Conservation (phyloP, 2,329 filamentous ascomycete species). For the Xylariomycetidae sp. region DNA sequence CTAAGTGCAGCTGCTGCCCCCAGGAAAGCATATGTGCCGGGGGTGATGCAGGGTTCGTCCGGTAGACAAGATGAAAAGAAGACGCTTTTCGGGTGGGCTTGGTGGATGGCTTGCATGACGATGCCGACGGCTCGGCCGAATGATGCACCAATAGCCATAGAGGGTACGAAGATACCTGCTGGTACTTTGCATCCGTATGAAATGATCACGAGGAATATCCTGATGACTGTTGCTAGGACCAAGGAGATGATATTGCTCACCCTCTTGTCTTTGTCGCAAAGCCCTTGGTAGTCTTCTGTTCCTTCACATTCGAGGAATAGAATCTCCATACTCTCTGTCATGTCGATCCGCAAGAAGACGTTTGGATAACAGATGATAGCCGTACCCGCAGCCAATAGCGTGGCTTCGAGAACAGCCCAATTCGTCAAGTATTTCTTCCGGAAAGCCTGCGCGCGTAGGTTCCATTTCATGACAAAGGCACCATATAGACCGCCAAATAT, state of each 20-base stretch:
- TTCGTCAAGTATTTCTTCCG: constrained; percentile 85
- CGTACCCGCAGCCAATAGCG: constrained; percentile 74
- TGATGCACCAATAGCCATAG: constrained; percentile 93
- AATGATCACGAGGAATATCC: constrained; percentile 82
- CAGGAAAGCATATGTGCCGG: constrained; percentile 93
- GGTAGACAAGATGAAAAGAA: constrained; percentile 89
- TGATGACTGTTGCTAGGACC: constrained; percentile 71
- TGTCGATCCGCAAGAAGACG: constrained; percentile 90
- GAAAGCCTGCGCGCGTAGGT: constrained; percentile 84
- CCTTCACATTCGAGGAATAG: constrained; percentile 91
- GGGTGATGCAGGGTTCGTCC: constrained; percentile 93
- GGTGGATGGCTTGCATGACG: constrained; percentile 82
- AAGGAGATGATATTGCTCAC: constrained; percentile 77
- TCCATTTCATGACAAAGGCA: constrained; percentile 97
- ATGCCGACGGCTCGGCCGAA: constrained; percentile 95
- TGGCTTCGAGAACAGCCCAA: constrained; percentile 83
- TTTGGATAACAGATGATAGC: constrained; percentile 96
- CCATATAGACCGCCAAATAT: constrained; percentile 93
- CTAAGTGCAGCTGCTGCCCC: constrained; percentile 87
- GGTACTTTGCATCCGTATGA: constrained; percentile 98
- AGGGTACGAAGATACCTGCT: constrained; percentile 95
- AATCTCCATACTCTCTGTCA: constrained; percentile 99
- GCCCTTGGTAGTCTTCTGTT: constrained; percentile 78
- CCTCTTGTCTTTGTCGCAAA: constrained; percentile 76
- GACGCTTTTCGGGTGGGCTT: constrained; percentile 72